Percentiles rank a stretch among this genome's conserved stretches.
These are phyloP conservation scores for Xylaria digitata DNA, from an alignment of 2,329 filamentous ascomycete species.

Conservation along the genomic window DNA sequence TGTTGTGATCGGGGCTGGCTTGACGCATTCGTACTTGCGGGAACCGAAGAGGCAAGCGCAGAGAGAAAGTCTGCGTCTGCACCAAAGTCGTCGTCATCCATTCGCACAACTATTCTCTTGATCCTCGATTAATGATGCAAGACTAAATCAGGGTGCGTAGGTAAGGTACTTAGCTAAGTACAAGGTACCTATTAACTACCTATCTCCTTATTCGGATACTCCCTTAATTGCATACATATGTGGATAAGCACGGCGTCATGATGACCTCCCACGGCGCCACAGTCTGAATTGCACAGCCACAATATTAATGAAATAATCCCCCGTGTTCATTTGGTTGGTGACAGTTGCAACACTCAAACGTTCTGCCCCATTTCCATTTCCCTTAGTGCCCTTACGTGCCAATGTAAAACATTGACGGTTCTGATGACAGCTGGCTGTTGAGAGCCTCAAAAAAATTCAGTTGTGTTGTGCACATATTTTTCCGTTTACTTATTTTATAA, in stretches of 20 bases:
- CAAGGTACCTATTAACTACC: too few species aligned
- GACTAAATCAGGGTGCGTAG: too few species aligned
- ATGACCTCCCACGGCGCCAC: constrained; percentile 14
- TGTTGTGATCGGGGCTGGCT: constrained; percentile 43
- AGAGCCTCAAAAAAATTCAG: constrained; percentile 21
- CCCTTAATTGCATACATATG: background rate
- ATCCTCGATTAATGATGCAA: background rate
- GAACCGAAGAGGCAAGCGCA: constrained; percentile 49
- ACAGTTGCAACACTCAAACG: constrained; percentile 13
- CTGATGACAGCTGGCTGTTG: constrained; percentile 51
- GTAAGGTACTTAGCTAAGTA: too few species aligned
- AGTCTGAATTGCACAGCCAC: constrained; percentile 25
- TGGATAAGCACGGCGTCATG: background rate
- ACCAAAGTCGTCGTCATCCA: constrained; percentile 59
- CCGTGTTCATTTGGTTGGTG: constrained; percentile 28
- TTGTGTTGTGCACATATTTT: background rate
- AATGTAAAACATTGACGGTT: constrained; percentile 33
- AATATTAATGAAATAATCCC: constrained; percentile 32
- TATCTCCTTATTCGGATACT: background rate
- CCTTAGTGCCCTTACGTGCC: constrained; percentile 22
- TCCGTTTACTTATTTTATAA: constrained; percentile 23
- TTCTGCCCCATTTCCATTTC: constrained; percentile 38
- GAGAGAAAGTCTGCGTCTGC: constrained; percentile 58
- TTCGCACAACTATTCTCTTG: constrained; percentile 36
- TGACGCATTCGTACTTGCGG: constrained; percentile 35